Base-by-base conservation (phyloP, 1,139 yeast genomes). In the Nakaseomyces nivariensis region DNA sequence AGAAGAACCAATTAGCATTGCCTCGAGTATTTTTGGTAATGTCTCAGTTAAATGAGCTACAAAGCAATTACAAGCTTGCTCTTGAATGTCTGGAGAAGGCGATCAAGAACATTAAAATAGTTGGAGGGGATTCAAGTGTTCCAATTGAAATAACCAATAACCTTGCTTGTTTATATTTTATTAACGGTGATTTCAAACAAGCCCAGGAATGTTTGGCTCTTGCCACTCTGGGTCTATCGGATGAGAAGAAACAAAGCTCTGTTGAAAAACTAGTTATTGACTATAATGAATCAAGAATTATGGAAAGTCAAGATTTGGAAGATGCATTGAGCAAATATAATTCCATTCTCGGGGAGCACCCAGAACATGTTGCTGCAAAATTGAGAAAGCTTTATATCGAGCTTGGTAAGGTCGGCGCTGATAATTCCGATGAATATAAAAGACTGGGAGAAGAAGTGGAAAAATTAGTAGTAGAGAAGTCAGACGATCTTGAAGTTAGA, bases 111-210 rank as follows among this genome's bases (percentile, higher is more conserved):
- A 54, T 70, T 73, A 66, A 61, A 9, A 63, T 73, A 56, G 64
- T 70, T 53, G 70, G 76, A 13, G 69, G 70, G 36, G 69, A 69
- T 43, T 7, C 37, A 4, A 22, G 13, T 29, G 76, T 82, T 2
- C 86, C 90, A 1, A 72, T 82, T 50, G 87, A 84, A 58, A 71
- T 89, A 24, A 75, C 81, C 60, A 90, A 89, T 66, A 92, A 92
- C 60, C 73, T 89, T 58, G 98, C 95, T 44, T 96, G 88, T 8
- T 80, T 88, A 66, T 79, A 87, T 54, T 85, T 86, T 61, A 72
- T 81, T 54, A 80, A 77, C 55, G 82, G 80, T 43, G 79, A 83
- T 58, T 71, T 68, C 50, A 81, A 76, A 4, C 72, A 73, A 29
- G 78, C 85, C 0, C 67, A 69, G 36, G 64, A 71, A 10, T 69